Percentiles rank a stretch among this genome's conserved stretches.
phyloP scores from a whole-genome alignment of 148 eudicot species.

The Heliosperma pusillum region DNA sequence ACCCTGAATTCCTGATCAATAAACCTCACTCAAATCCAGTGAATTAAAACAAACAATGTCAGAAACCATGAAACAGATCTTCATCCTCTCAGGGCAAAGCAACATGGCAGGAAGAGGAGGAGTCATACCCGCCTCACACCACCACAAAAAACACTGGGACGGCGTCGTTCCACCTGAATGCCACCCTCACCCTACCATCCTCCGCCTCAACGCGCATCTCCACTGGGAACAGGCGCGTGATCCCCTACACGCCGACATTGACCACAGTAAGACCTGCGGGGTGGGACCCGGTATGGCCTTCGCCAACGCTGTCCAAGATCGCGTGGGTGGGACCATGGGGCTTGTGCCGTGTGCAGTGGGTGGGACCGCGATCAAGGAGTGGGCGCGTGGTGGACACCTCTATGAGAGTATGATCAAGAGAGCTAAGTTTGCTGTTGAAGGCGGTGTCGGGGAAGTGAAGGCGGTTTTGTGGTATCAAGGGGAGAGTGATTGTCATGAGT shows the following conservation, averaged over 20 bases:
- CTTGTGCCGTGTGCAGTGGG: conserved; percentile 85
- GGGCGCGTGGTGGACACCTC: conserved; percentile 62
- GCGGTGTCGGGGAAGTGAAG: conserved; percentile 48
- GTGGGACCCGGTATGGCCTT: conserved; percentile 88
- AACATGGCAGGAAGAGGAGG: conserved; percentile 96
- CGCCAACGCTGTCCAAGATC: conserved; percentile 51
- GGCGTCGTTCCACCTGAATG: conserved; percentile 58
- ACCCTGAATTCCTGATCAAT: not conserved
- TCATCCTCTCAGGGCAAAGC: conserved; percentile 83
- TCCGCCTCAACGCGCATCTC: conserved; percentile 55
- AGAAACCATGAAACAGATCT: conserved; percentile 37
- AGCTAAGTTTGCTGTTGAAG: conserved; percentile 33
- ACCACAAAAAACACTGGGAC: conserved; percentile 54
- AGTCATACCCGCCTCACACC: conserved; percentile 22
- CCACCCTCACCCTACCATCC: conserved; percentile 48
- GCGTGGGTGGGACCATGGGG: conserved; percentile 34
- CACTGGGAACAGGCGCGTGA: conserved; percentile 63
- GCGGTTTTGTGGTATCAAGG: conserved; percentile 90
- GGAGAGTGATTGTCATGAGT: conserved; percentile 57
- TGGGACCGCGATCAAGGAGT: conserved; percentile 70
- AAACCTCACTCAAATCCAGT: not conserved
- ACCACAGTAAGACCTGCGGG: conserved; percentile 59
- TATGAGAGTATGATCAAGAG: conserved; percentile 70
- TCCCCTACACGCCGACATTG: conserved; percentile 73
- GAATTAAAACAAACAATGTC: not conserved